Base-by-base conservation (phyloP, 768 basidiomycete genomes). In the Lanmaoa rubissima region DNA sequence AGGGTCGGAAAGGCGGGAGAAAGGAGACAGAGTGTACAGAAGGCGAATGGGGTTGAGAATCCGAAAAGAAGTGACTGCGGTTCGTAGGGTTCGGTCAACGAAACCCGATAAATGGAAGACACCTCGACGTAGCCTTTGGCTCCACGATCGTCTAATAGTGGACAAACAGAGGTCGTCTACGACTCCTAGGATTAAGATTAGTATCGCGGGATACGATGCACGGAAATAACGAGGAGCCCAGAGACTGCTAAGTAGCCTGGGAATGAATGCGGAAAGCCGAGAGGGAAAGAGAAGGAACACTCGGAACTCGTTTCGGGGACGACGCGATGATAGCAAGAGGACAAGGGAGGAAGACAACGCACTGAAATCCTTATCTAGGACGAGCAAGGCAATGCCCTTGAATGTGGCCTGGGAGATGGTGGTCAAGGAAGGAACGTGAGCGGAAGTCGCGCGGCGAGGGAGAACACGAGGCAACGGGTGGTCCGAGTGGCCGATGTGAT, bases 61-160 rank as follows among this genome's bases (percentile, higher is more conserved):
- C 59, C 56, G 54, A 62, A 56, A 61, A 41, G 36, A 51, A 52
- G 38, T 2, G 44, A 21, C 39, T 48, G 54, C 47, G 48, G 44
- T n/a, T 53, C 31, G 57, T 43, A 48, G 53, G 55, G 54, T 59
- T 41, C 68, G 65, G 55, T 69, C 67, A 61, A 67, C 65, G 64
- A 58, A 38, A 59, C 54, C 65, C 36, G 42, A 34, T 31, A 31
- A 59, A 59, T 58, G 60, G 65, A 61, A 56, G 46, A 34, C 13
- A 52, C 39, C 54, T 41, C 12, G 58, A 66, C 54, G 64, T 57
- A 54, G 63, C 57, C 61, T 55, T 53, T 54, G 41, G 51, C 35
- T 48, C 55, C 41, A 59, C 56, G 52, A 63, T 56, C 50, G 47
- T 46, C 48, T 45, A 47, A 47, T 13, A 41, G 43, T 42, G 38